Evolutionary conservation across 441 rosid genomes (phyloP).

Genomic region (Syzygium malaccense): DNA sequence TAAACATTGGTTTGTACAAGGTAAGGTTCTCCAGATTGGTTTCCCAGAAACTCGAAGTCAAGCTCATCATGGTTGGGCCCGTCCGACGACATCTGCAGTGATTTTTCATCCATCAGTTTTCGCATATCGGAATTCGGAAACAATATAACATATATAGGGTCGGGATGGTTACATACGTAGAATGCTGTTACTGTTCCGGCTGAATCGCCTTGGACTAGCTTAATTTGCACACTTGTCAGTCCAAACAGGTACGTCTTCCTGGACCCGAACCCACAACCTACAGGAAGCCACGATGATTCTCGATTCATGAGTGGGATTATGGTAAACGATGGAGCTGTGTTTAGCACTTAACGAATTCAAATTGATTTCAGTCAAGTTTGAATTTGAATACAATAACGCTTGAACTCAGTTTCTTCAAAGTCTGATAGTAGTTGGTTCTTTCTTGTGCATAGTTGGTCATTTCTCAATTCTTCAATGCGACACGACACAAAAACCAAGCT

Average conservation of each 20-base stretch:
- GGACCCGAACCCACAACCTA: neutral
- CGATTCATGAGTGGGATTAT: neutral
- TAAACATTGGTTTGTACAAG: neutral
- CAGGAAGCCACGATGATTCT: neutral
- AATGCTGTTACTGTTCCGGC: neutral
- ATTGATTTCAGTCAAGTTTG: neutral
- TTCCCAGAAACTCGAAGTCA: neutral
- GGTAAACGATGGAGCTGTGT: neutral
- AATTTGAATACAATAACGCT: neutral
- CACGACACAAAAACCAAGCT: neutral
- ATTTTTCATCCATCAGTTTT: neutral
- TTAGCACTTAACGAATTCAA: neutral
- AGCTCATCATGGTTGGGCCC: neutral
- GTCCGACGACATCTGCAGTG: neutral
- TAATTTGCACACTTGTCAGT: neutral
- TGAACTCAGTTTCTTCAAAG: neutral
- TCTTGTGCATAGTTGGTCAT: neutral
- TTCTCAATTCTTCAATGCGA: neutral
- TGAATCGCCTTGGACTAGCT: neutral
- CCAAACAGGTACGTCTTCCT: neutral
- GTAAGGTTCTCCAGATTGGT: neutral
- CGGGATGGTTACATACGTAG: neutral
- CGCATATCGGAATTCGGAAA: neutral
- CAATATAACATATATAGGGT: neutral
- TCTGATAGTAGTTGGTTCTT: neutral